These are phyloP conservation scores for Hymenoscyphus repandus DNA, from an alignment of 2,329 filamentous ascomycete species.

Conservation along the genomic window DNA sequence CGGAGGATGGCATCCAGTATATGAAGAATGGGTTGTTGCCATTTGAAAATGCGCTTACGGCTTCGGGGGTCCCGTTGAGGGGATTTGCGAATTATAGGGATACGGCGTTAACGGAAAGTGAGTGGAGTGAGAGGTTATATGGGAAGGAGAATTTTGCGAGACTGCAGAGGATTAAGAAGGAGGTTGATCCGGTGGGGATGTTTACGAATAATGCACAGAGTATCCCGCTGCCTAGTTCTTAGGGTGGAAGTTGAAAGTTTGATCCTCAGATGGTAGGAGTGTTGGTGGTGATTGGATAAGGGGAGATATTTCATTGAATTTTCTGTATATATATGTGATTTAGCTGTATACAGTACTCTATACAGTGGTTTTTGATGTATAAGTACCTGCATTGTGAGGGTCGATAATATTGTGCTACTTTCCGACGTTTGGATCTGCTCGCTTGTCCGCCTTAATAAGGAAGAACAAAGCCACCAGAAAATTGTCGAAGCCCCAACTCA, in stretches of 20 bases:
- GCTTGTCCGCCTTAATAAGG: too few relatives aligned
- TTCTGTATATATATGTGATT: too few relatives aligned
- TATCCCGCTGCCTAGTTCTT: conserved; percentile 7
- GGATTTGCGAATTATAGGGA: conserved; percentile 17
- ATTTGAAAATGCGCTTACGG: conserved; percentile 9
- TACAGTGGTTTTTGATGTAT: too few relatives aligned
- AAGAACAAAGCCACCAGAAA: too few relatives aligned
- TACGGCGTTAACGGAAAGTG: conserved; percentile 4
- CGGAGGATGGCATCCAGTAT: conserved; percentile 10
- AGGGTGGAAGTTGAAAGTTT: neutral
- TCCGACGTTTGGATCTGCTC: too few relatives aligned
- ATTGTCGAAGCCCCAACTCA: too few relatives aligned
- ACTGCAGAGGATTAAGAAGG: conserved; percentile 12
- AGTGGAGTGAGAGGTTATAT: conserved; percentile 15
- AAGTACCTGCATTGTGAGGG: too few relatives aligned
- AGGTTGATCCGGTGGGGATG: conserved; percentile 10
- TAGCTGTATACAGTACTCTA: too few relatives aligned
- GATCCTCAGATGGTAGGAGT: neutral
- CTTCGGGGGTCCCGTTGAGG: conserved; percentile 4
- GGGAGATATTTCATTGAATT: too few relatives aligned
- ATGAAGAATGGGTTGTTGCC: conserved; percentile 10
- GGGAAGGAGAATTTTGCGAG: conserved; percentile 10
- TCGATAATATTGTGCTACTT: too few relatives aligned
- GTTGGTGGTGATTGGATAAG: too few relatives aligned
- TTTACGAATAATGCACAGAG: conserved; percentile 15